Conservation (phyloP, 148 eudicot genomes). For the Diospyros kaki region DNA sequence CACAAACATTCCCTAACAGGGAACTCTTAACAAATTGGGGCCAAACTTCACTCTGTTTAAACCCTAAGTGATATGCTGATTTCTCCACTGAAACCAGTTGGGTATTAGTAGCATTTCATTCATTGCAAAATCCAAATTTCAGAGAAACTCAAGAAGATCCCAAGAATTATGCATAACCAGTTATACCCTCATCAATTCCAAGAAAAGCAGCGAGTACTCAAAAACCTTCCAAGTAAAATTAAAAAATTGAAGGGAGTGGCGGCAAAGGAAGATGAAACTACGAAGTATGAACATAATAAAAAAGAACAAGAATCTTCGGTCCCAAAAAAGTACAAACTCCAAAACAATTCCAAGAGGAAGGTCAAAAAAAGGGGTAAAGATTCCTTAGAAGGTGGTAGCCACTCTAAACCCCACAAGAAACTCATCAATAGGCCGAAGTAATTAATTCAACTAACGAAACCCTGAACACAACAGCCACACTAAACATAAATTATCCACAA, state of each 20-base stretch:
- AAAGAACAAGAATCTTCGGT: neutral
- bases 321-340: neutral
- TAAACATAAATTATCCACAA: neutral
- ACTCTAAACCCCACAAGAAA: neutral
- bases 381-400: neutral
- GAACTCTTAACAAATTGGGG: neutral
- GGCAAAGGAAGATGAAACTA: neutral
- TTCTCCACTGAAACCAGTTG: neutral
- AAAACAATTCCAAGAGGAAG: neutral
- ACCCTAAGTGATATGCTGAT: neutral
- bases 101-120: neutral
- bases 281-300: neutral
- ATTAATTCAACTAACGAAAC: neutral
- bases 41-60: neutral
- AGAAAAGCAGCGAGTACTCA: neutral
- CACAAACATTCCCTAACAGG: neutral
- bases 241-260: neutral
- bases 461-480: neutral
- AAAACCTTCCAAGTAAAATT: neutral
- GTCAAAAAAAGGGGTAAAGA: neutral
- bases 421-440: neutral
- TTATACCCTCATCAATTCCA: neutral
- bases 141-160: neutral
- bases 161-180: neutral
- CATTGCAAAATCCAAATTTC: neutral